These are phyloP conservation scores for Austroboletus olivaceoglutinosus DNA, from an alignment of 1,284 basidiomycete genomes.

Conservation along the genomic window DNA sequence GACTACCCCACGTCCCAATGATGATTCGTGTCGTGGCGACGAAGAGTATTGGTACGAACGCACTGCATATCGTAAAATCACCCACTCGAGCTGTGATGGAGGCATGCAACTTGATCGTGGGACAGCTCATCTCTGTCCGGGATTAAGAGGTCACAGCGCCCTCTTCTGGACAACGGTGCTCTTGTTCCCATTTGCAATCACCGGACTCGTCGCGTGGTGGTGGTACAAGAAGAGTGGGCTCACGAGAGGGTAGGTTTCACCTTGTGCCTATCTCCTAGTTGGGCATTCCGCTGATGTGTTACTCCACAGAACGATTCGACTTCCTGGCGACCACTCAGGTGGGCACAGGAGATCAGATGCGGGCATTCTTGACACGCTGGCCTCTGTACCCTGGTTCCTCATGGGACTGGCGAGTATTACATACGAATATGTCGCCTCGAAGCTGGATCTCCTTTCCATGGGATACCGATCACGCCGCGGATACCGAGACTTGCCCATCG, in stretches of 20 bases:
- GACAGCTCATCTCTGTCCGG: conserved; percentile 71
- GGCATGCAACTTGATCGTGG: conserved; percentile 76
- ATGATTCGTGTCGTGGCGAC: conserved; percentile 60
- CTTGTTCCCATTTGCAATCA: conserved; percentile 71
- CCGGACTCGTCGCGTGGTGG: conserved; percentile 74
- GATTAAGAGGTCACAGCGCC: conserved; percentile 63
- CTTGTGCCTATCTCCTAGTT: background rate
- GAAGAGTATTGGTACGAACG: conserved; percentile 88
- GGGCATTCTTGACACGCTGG: conserved; percentile 64
- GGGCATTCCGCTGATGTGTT: conserved; percentile 5
- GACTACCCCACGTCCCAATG: conserved; percentile 56
- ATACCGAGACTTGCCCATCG: conserved; percentile 81
- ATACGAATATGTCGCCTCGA: conserved; percentile 60
- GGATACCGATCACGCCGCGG: conserved; percentile 55
- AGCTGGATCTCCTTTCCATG: conserved; percentile 41
- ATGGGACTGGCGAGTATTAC: conserved; percentile 74
- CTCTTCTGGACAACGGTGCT: conserved; percentile 84
- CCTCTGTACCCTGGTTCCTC: conserved; percentile 85
- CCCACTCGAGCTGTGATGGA: conserved; percentile 80
- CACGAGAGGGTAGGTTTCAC: conserved; percentile 62
- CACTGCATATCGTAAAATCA: conserved; percentile 86
- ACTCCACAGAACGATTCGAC: conserved; percentile 66
- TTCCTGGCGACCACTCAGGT: conserved; percentile 51
- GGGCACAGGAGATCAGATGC: conserved; percentile 41
- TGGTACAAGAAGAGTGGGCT: conserved; percentile 72